Conservation (phyloP, 73 alveolate species). For the Strombidium stylifer region DNA sequence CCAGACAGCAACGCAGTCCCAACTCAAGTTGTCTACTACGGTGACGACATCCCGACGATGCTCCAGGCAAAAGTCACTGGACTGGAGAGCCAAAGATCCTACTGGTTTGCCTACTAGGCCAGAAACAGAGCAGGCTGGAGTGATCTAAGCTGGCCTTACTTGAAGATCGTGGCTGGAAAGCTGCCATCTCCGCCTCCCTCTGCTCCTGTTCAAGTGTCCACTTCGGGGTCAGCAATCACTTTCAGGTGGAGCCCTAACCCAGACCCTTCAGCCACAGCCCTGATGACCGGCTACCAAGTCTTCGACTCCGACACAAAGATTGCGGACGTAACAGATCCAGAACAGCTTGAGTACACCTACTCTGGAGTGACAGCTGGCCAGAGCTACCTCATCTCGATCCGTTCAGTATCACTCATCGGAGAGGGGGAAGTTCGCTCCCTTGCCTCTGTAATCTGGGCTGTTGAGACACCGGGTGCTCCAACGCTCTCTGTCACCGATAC, state of each 20-base stretch:
- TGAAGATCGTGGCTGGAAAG: slow-evolving; percentile 45
- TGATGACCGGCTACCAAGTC: slow-evolving; percentile 32
- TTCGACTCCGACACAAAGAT: slow-evolving; percentile 28
- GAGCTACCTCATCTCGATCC: slow-evolving; percentile 31
- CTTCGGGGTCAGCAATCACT: slow-evolving; percentile 28
- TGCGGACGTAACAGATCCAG: slow-evolving; percentile 17
- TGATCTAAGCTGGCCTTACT: slow-evolving; percentile 30
- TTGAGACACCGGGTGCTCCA: slow-evolving; percentile 63
- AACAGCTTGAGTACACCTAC: no score
- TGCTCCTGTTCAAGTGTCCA: slow-evolving; percentile 34
- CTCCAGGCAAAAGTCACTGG: slow-evolving; percentile 26
- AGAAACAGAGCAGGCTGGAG: slow-evolving; percentile 71
- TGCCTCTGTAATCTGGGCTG: slow-evolving; percentile 45
- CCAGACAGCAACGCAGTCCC: slow-evolving; percentile 34
- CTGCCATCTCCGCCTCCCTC: slow-evolving; percentile 62
- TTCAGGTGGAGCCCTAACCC: slow-evolving; percentile 50
- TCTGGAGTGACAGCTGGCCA: slow-evolving; percentile 41
- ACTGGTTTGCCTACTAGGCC: slow-evolving; percentile 51
- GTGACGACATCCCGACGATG: slow-evolving; percentile 45
- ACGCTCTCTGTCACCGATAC: slow-evolving; percentile 40
- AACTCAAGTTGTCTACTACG: slow-evolving; percentile 37
- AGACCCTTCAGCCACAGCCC: slow-evolving; percentile 41
- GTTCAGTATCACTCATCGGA: slow-evolving; percentile 56
- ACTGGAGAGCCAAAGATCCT: slow-evolving; percentile 45
- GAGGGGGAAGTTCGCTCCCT: slow-evolving; percentile 65